A percentile compares a stretch with the other conserved stretches of the same genome.
Evolutionary conservation across 169 alveolate genomes (phyloP).

Genomic region (Plasmodium ovale): DNA sequence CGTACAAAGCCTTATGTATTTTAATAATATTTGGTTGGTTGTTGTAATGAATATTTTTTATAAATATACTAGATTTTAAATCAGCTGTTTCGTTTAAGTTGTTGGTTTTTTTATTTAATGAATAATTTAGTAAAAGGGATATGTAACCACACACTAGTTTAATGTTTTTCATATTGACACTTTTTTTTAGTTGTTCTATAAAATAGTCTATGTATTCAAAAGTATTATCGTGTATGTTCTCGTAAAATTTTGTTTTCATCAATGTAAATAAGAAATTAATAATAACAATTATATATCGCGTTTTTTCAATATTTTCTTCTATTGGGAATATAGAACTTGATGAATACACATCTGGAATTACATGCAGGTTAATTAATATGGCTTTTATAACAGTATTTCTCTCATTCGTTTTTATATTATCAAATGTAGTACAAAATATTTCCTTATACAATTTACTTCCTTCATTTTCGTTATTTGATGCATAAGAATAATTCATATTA

Average conservation of each 20-base stretch:
- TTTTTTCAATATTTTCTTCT: conserved; percentile 76
- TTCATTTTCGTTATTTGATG: conserved; percentile 71
- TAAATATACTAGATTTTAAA: conserved; percentile 75
- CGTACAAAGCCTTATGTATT: conserved; percentile 77
- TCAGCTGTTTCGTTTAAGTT: conserved; percentile 77
- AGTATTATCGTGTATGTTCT: conserved; percentile 74
- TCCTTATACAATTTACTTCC: conserved; percentile 64
- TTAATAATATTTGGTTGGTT: conserved; percentile 76
- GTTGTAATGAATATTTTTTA: conserved; percentile 76
- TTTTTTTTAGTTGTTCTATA: conserved; percentile 71
- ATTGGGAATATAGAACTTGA: conserved; percentile 50
- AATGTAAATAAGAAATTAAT: conserved; percentile 73
- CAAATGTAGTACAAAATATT: conserved; percentile 61
- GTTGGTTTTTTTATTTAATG: conserved; percentile 76
- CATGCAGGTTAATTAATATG: conserved; percentile 57
- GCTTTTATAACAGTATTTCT: conserved; percentile 70
- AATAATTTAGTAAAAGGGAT: conserved; percentile 74
- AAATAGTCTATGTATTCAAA: conserved; percentile 76
- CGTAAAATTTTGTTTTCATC: conserved; percentile 77
- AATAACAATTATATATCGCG: conserved; percentile 74
- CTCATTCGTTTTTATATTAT: conserved; percentile 71
- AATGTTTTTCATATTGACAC: conserved; percentile 74
- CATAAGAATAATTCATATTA: conserved; percentile 71
- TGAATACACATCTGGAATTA: conserved; percentile 75
- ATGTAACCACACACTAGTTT: conserved; percentile 76